Conservation (phyloP, 2,329 filamentous ascomycete species). For the Dactylellina haptotyla region DNA sequence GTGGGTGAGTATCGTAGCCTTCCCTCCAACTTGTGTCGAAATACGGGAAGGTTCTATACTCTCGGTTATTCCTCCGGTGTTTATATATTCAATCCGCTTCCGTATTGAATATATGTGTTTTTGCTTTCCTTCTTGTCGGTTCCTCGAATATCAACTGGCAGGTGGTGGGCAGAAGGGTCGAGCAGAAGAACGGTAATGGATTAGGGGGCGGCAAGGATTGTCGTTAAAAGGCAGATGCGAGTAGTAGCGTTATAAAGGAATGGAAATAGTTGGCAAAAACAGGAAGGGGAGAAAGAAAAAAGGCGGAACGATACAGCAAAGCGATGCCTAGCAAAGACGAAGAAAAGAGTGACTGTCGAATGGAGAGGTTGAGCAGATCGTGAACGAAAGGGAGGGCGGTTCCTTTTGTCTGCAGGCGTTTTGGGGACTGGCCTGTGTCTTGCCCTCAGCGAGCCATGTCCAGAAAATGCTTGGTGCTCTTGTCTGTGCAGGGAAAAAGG, state of each 20-base stretch:
- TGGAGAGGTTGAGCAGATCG: constrained; percentile 22
- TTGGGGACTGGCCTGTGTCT: constrained; percentile 9
- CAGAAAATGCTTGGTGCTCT: constrained; percentile 52
- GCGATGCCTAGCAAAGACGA: constrained; percentile 7
- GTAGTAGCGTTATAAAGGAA: constrained; percentile 23
- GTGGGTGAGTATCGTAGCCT: too few species aligned
- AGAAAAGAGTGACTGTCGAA: constrained; percentile 43
- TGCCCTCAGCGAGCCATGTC: constrained; percentile 54
- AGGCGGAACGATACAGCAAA: too few species aligned
- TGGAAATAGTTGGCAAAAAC: constrained; percentile 44
- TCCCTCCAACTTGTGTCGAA: too few species aligned
- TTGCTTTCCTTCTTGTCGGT: too few species aligned
- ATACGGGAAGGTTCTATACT: too few species aligned
- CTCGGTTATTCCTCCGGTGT: too few species aligned
- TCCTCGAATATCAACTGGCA: too few species aligned
- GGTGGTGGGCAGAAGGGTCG: constrained; percentile 11
- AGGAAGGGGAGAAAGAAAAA: constrained; percentile 7
- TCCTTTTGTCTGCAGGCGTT: constrained; percentile 36
- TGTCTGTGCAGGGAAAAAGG: constrained; percentile 24
- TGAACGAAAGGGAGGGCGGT: constrained; percentile 41
- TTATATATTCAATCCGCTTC: too few species aligned
- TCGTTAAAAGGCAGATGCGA: constrained; percentile 20
- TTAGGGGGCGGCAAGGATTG: constrained; percentile 5
- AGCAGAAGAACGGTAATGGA: constrained; percentile 15
- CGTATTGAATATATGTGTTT: too few species aligned